Evolutionary conservation across 106 monocot species (phyloP), one percentile per base, ranked within the genome.

Genomic region (Amphibolis antarctica): DNA sequence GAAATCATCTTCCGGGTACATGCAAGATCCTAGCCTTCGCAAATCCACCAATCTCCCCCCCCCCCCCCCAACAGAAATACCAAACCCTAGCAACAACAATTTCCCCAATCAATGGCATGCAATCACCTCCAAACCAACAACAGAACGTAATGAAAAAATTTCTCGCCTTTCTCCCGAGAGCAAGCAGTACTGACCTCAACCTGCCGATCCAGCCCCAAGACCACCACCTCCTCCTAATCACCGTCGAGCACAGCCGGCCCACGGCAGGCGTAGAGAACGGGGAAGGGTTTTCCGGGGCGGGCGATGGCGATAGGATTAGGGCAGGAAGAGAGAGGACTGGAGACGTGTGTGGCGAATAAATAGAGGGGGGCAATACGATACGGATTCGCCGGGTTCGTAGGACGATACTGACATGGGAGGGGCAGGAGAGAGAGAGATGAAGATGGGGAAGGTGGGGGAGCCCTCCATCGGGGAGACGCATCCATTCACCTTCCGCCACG

Each of bases 311-410:
- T 19, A 18, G 44, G 66, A 60, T 42, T 66, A 66, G 66, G 73
- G 73, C 72, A 72, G 24, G 22, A 52, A 53, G 53, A 20, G 22
- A 55, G 42, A 64, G 55, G 65, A 55, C 46, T 55, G 56, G 64
- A 55, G 31, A 72, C 0, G n/a, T 28, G 24, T 24, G 42, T 28
- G 18, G 22, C 12, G 13, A 29, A 59, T 21, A 67, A 15, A 31
- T 20, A 42, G 46, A 31, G 42, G 45, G 69, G 69, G 69, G 29
- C n/a, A 53, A 72, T 72, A 65, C 72, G 72, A 74, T 74, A 74
- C 73, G 73, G 66, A 74, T 59, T 28, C 73, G 55, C 66, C 73
- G 73, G 66, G 66, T 66, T 60, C 66, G 73, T 74, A 74, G 73
- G 73, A 74, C 73, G 73, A 74, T 52, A 59, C 66, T 74, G 73